Evolutionary conservation across 2,329 filamentous ascomycete species (phyloP), one percentile per base, ranked within the genome.

Genomic region (Botrytis galanthina): DNA sequence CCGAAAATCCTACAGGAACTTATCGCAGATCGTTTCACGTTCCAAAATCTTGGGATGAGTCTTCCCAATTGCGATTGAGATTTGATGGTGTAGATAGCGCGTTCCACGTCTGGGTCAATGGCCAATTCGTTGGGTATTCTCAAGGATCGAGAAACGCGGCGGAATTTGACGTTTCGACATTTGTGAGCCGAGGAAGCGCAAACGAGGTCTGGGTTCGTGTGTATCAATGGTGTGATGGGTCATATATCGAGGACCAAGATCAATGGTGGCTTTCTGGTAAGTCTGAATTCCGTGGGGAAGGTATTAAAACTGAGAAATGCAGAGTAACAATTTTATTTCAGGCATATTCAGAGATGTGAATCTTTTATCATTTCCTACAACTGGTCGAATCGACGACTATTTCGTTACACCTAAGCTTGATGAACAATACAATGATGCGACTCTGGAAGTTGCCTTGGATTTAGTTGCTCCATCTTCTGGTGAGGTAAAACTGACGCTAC

Each of bases 71-170:
- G 29, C 84, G 90, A 26, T 82, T 93, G 35, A 84, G 91, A 18
- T 93, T 93, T 74, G 91, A 93, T 72, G 91, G 91, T 1, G 91
- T 93, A 0, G 91, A 93, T 77, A 90, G 89, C 77, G 89, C 91
- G 0, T 93, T 91, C 77, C 90, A 93, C 80, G 82, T 93, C 18
- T 93, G 87, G 86, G 82, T 93, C 10, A 93, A 93, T 75, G 89
- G 89, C 0, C 79, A 83, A 26, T 82, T 89, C 51, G 83, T 92
- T 3, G 91, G 91, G 3, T 93, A 93, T 77, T 88, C 88, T 4
- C 90, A 93, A 78, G 91, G 91, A 0, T 88, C 88, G 16, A 85
- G 91, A 54, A 93, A 93, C 76, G 85, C 91, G 0, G 86, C 89
- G 12, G 91, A 93, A 78, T 93, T 92, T 76, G 91, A 93, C 75